phyloP scores from a whole-genome alignment of 441 rosid species.

The Macaranga tanarius region DNA sequence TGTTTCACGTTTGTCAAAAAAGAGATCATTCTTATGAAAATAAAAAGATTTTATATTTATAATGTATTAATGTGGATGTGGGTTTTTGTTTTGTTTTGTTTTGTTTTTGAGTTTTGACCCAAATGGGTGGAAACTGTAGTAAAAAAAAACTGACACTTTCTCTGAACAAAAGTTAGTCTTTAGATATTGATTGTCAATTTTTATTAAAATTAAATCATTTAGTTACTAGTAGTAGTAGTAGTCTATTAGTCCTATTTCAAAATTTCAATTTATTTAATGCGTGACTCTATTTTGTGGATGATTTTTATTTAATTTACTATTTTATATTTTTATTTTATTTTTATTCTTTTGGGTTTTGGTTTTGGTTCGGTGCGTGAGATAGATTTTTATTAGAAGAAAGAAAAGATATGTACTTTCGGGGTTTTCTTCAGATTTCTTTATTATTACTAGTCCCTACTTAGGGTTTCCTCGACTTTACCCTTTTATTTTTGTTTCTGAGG shows the following conservation, averaged over 20 bases:
- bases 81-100: background rate
- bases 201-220: slow-evolving; percentile 3
- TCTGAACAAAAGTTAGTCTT: slow-evolving; percentile 13
- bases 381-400: slow-evolving; percentile 40
- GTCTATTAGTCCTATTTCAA: background rate
- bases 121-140: slow-evolving; percentile 43
- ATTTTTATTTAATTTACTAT: slow-evolving; percentile 20
- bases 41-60: background rate
- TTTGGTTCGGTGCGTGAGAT: slow-evolving; percentile 27
- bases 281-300: slow-evolving; percentile 34
- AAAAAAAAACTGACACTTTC: slow-evolving; percentile 33
- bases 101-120: slow-evolving; percentile 30
- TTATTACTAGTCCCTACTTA: slow-evolving; percentile 23
- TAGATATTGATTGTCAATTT: slow-evolving; percentile 39
- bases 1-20: slow-evolving; percentile 16
- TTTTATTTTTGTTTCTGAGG: background rate
- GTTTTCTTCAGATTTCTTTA: slow-evolving; percentile 40
- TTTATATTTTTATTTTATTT: slow-evolving; percentile 11
- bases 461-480: slow-evolving; percentile 35
- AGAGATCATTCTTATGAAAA: background rate
- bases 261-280: slow-evolving; percentile 31
- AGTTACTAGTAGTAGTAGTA: slow-evolving; percentile 12
- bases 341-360: slow-evolving; percentile 24
- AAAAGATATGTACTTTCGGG: slow-evolving; percentile 35
- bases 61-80: background rate